A percentile compares a stretch with the other conserved stretches of the same genome.
Conservation (phyloP, 208 protist genomes). For the Trichomonas vaginalis region DNA sequence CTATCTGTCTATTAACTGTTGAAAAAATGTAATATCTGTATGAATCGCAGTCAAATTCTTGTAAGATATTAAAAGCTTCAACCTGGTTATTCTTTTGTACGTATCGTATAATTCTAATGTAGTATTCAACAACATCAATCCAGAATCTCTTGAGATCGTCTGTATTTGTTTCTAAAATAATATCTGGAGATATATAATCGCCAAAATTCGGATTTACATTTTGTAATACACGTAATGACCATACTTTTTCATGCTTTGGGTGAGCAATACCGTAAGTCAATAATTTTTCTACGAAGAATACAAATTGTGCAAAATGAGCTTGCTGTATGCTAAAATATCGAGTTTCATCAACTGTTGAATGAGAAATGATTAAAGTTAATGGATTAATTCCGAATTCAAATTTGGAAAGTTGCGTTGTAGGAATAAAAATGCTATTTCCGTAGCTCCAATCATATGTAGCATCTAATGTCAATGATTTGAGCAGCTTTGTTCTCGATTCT, state of each 20-base stretch:
- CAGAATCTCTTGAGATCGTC: background rate
- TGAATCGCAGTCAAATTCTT: background rate
- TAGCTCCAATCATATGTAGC: background rate
- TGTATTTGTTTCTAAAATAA: background rate
- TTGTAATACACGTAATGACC: background rate
- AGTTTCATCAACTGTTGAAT: background rate
- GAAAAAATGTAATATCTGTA: background rate
- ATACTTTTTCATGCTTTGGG: background rate
- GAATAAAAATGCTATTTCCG: background rate
- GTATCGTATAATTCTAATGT: background rate
- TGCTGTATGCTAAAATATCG: background rate
- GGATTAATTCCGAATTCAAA: background rate
- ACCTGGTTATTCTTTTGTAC: background rate
- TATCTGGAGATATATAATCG: background rate
- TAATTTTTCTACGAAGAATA: background rate
- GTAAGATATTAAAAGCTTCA: background rate
- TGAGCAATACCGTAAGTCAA: background rate
- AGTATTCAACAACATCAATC: background rate
- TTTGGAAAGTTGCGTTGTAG: background rate
- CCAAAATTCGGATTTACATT: background rate
- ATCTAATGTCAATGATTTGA: background rate
- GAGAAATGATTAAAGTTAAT: background rate
- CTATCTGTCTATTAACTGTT: background rate
- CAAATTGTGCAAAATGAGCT: background rate
- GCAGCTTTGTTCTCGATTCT: background rate